A percentile compares a stretch with the other conserved stretches of the same genome.
Evolutionary conservation across 768 basidiomycete genomes (phyloP).

Genomic region (Cyclocybe aegerita): DNA sequence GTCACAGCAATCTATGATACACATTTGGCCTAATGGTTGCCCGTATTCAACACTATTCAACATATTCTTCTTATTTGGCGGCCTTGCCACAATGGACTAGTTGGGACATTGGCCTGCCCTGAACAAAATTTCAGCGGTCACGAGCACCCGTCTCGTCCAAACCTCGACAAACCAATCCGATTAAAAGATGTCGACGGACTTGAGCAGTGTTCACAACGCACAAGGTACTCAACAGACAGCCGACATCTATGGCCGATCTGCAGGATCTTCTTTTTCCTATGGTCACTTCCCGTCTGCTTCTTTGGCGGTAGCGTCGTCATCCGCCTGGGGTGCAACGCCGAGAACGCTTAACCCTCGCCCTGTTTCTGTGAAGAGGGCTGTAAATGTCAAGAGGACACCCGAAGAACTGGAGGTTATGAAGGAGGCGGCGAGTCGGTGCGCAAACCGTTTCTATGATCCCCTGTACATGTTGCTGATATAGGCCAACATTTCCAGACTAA

Average conservation of each 20-base stretch:
- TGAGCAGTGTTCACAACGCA: conserved; percentile 33
- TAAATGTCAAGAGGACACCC: conserved; percentile 31
- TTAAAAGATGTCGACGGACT: conserved; percentile 41
- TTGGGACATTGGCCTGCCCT: conserved; percentile 33
- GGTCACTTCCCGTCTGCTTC: conserved; percentile 24
- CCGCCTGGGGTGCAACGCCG: conserved; percentile 22
- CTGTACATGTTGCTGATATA: neutral
- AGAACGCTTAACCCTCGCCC: neutral
- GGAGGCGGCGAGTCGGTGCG: conserved; percentile 47
- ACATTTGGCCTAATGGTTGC: no score
- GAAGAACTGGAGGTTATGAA: conserved; percentile 53
- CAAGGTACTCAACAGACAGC: conserved; percentile 21
- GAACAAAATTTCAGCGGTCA: conserved; percentile 31
- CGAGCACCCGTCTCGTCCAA: conserved; percentile 35
- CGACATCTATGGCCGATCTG: conserved; percentile 9
- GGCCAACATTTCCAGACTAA: conserved; percentile 40
- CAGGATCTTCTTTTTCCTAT: conserved; percentile 15
- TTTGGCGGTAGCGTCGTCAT: conserved; percentile 19
- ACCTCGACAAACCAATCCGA: conserved; percentile 34
- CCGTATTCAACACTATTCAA: no score
- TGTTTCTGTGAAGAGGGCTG: conserved; percentile 5
- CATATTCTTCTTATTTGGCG: neutral
- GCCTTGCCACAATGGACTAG: neutral
- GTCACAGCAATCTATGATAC: no score
- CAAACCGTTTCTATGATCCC: neutral